Percentiles rank a stretch among this genome's conserved stretches.
phyloP scores from a whole-genome alignment of 768 basidiomycete species.

The Lentinula detonsa region DNA sequence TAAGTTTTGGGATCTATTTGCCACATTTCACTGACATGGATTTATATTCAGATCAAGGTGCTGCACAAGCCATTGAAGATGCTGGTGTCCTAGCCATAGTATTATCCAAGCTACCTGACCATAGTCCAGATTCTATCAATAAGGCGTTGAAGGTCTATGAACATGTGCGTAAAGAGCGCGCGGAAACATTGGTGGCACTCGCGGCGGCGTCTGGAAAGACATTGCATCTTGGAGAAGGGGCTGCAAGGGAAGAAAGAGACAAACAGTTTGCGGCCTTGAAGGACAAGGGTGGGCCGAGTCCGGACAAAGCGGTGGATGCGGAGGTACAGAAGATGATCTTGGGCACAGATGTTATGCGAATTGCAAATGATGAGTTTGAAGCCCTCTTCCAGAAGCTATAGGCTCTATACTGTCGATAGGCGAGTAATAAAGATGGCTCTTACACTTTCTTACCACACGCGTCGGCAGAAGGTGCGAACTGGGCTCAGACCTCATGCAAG shows the following conservation, averaged over 20 bases:
- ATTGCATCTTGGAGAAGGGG: constrained; percentile 12
- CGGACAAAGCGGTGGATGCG: constrained; percentile 15
- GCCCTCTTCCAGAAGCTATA: no score
- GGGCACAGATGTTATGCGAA: constrained; percentile 14
- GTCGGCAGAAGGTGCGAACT: no score
- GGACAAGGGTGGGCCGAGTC: constrained; percentile 13
- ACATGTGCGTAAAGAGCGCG: constrained; percentile 15
- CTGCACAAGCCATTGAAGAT: constrained; percentile 36
- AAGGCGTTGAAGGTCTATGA: constrained; percentile 16
- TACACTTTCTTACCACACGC: no score
- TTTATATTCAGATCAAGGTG: constrained; percentile 20
- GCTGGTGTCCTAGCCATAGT: constrained; percentile 26
- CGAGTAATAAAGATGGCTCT: no score
- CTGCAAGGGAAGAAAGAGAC: constrained; percentile 14
- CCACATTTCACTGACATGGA: no score
- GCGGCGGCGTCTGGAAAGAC: constrained; percentile 14
- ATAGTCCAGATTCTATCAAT: constrained; percentile 2
- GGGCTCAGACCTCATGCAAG: no score
- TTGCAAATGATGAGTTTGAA: constrained; percentile 8
- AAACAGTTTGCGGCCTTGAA: constrained; percentile 13
- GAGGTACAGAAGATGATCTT: constrained; percentile 16
- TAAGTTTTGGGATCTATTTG: no score
- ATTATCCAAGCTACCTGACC: constrained; percentile 14
- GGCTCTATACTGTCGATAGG: no score
- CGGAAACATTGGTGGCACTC: constrained; percentile 14